Conservation (phyloP, 306 rosid species). For the Cucumis hystrix region DNA sequence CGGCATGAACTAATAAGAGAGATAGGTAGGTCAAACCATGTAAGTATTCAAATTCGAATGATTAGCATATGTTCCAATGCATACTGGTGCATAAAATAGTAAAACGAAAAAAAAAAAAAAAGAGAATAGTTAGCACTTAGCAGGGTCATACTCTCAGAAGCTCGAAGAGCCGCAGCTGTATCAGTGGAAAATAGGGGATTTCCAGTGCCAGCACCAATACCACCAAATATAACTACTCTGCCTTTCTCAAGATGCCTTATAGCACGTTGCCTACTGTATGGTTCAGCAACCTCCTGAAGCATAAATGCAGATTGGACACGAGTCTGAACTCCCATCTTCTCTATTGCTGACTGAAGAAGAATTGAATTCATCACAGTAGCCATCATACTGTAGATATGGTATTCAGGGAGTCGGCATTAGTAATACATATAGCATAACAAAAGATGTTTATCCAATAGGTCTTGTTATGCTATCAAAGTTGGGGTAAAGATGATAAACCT, state of each 20-base stretch:
- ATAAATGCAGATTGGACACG: slow-evolving; percentile 36
- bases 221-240: slow-evolving; percentile 41
- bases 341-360: slow-evolving; percentile 37
- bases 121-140: not conserved
- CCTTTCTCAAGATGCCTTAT: slow-evolving; percentile 42
- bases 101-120: not conserved
- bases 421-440: not conserved
- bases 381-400: slow-evolving; percentile 29
- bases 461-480: not conserved
- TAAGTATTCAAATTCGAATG: not conserved
- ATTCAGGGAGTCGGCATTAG: not conserved
- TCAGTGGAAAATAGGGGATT: slow-evolving; percentile 36
- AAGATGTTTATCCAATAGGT: not conserved
- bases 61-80: not conserved
- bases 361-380: slow-evolving; percentile 37
- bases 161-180: slow-evolving; percentile 34
- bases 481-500: not conserved
- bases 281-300: slow-evolving; percentile 39
- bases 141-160: slow-evolving; percentile 29
- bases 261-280: slow-evolving; percentile 38
- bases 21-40: not conserved
- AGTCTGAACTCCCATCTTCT: slow-evolving; percentile 33
- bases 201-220: slow-evolving; percentile 33
- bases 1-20: slow-evolving; percentile 34
- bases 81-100: not conserved